These are phyloP conservation scores for Backusella tarrabulga DNA, from an alignment of 192 early-diverging fungal species.

Conservation along the genomic window DNA sequence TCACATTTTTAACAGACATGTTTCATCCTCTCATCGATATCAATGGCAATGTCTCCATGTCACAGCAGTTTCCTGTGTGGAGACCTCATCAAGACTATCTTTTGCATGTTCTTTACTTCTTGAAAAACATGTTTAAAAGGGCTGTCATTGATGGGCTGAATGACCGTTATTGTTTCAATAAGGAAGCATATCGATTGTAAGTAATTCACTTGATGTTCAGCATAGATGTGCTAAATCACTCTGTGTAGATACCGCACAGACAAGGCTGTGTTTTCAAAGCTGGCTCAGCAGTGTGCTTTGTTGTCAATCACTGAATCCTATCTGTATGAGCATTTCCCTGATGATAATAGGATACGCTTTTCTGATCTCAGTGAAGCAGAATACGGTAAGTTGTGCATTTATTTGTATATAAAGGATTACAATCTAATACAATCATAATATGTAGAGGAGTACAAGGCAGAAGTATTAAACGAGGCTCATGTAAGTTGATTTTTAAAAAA, in stretches of 20 bases:
- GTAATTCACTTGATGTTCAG: neutral
- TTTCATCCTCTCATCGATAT: constrained; percentile 85
- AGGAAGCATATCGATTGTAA: constrained; percentile 63
- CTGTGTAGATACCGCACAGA: constrained; percentile 56
- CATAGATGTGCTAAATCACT: neutral
- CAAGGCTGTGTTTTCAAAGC: constrained; percentile 56
- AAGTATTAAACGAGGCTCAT: constrained; percentile 37
- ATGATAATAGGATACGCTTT: constrained; percentile 60
- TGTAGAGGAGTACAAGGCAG: constrained; percentile 40
- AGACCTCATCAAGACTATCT: constrained; percentile 80
- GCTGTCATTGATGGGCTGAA: constrained; percentile 61
- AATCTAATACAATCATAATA: neutral
- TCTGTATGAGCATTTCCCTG: constrained; percentile 56
- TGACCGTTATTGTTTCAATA: constrained; percentile 61
- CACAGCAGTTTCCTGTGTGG: constrained; percentile 83
- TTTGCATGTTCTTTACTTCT: constrained; percentile 81
- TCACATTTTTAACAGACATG: constrained; percentile 73
- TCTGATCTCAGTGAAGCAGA: constrained; percentile 50
- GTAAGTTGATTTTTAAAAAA: constrained; percentile 7
- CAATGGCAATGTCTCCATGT: constrained; percentile 62
- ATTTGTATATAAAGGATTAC: neutral
- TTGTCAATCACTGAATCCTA: constrained; percentile 67
- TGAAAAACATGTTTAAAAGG: constrained; percentile 86
- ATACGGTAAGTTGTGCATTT: constrained; percentile 41
- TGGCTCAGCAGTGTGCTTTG: constrained; percentile 73